Evolutionary conservation across 2,329 filamentous ascomycete genomes (phyloP), one percentile per base, ranked within the genome.

Genomic region (Beauveria bassiana): DNA sequence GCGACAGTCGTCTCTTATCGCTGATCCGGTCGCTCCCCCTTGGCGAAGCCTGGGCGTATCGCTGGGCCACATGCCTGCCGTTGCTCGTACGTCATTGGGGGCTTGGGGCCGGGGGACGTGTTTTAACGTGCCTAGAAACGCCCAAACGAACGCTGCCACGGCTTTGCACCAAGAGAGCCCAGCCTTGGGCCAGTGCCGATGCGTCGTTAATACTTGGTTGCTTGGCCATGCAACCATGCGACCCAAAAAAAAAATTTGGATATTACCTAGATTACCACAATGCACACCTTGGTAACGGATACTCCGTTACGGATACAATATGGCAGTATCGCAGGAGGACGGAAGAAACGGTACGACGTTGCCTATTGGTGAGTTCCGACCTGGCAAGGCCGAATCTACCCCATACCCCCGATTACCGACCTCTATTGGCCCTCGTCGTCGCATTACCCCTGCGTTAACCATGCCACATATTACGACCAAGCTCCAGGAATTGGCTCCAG

Each of bases 41-140:
- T 59, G 56, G 56, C 56, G 22, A 42, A 18, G 18, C 45, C 47
- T 59, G 34, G 56, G 56, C 56, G 56, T 59, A 59, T 59, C 56
- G 56, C 56, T 43, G 24, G 56, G 56, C 56, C 56, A 59, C 56
- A 59, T 59, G 56, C 16, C 31, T 26, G 5, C 24, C 18, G 47
- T 50, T 26, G 46, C 34, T 59, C 51, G 56, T 59, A 51, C 56
- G 56, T 59, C 56, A 59, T 51, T 45, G 56, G 46, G 46, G 24
- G 38, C 34, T 38, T 38, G 34, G 34, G 34, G 12, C 12, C 31
- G 31, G 31, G 31, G 31, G 31, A 34, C 31, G 31, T 34, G 31
- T 14, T 14, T 34, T 5, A 34, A 34, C 31, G 14, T 34, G 12
- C 34, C 12, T 38, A 38, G 34, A 38, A 12, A 40, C 26, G 7